Evolutionary conservation across 1,284 basidiomycete species (phyloP), one percentile per base, ranked within the genome.

Genomic region (Microbotryum intermedium): DNA sequence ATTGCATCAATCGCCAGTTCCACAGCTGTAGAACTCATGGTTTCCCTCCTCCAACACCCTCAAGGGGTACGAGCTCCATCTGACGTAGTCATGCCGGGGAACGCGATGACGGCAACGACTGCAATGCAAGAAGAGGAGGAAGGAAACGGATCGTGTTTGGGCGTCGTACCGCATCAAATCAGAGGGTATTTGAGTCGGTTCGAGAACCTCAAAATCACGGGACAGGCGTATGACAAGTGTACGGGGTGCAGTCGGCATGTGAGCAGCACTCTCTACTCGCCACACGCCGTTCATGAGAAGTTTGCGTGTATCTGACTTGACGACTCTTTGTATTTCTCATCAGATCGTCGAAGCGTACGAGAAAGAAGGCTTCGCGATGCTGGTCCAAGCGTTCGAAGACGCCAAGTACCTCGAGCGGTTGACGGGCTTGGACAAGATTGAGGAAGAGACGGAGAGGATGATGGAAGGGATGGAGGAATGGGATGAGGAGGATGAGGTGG

Each of bases 1-100:
- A 79, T 97, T 0, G 95, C 93, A 0, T 84, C 90, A 0, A 92
- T 97, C 47, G 94, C 94, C 0, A 84, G 88, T 0, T 86, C 92
- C 0, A 88, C 86, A 0, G 91, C 91, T 0, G 93, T 97, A 0
- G 95, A 98, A 72, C 78, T 98, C 8, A 82, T 98, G 42, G 85
- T 90, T 0, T 90, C 91, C 0, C 76, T 95, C 0, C 68, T 97
- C 23, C 93, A 97, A 71, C 93, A 97, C 77, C 88, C 90, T 11
- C 0, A 79, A 84, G 23, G 87, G 89, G 90, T 91, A 72, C 56
- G 81, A 76, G 9, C 10, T 11, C 50, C 30, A 18, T 55, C 18
- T 21, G 8, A 13, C 16, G 34, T 39, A 1, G 6, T 43, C 11
- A 4, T 55, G 2, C 34, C 8, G 7, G 7, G 3, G 21, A 50